phyloP scores from a whole-genome alignment of 495 filamentous ascomycete species.

The Hypoxylon trugodes region DNA sequence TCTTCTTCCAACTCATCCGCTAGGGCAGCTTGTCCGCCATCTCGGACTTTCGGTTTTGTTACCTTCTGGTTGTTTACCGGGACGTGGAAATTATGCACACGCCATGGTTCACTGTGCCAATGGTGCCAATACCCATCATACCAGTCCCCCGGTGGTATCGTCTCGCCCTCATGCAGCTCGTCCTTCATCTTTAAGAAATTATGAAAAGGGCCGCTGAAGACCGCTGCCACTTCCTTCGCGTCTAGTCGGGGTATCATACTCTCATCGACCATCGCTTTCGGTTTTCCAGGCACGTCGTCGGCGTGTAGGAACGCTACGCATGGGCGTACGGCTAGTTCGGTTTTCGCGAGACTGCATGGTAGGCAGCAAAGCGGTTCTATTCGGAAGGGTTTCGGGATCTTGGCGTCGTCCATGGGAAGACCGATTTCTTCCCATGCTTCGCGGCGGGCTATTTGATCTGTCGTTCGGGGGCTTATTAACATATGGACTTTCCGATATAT shows the following conservation, averaged over 20 bases:
- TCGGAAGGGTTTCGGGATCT: constrained; percentile 73
- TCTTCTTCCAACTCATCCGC: constrained; percentile 39
- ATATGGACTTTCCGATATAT: constrained; percentile 32
- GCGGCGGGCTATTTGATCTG: constrained; percentile 80
- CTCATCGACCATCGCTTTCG: constrained; percentile 66
- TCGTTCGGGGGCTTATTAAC: constrained; percentile 62
- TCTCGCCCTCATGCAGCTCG: constrained; percentile 47
- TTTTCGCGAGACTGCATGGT: constrained; percentile 80
- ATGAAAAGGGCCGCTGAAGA: constrained; percentile 84
- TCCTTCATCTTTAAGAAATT: constrained; percentile 69
- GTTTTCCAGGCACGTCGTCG: constrained; percentile 47
- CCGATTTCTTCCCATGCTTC: constrained; percentile 94
- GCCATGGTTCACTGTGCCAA: constrained; percentile 70
- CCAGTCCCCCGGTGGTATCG: constrained; percentile 67
- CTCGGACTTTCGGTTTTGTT: constrained; percentile 58
- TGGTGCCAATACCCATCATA: constrained; percentile 72
- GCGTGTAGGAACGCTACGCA: constrained; percentile 85
- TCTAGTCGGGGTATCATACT: constrained; percentile 80
- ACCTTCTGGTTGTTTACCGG: constrained; percentile 70
- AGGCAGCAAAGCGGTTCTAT: constrained; percentile 88
- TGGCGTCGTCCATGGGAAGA: constrained; percentile 69
- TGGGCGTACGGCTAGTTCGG: constrained; percentile 81
- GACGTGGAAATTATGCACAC: constrained; percentile 91
- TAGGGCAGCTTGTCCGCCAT: constrained; percentile 42
- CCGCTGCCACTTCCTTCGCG: constrained; percentile 87